These are phyloP conservation scores for Cyamopsis tetragonoloba DNA, from an alignment of 306 rosid genomes.

Conservation along the genomic window DNA sequence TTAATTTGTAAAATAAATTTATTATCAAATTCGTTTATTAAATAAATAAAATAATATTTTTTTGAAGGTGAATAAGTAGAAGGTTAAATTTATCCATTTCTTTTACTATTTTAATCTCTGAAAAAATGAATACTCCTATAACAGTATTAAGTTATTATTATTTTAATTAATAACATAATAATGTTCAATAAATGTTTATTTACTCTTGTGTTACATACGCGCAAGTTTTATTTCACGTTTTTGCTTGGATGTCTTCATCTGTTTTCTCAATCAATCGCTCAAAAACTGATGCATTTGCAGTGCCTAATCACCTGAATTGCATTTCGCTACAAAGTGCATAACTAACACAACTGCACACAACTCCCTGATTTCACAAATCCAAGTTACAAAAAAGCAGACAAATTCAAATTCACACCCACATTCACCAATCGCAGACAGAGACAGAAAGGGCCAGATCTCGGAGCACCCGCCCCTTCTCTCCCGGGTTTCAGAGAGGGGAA, in stretches of 20 bases:
- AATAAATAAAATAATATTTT: no score
- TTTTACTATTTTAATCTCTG: no score
- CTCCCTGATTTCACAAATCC: neutral
- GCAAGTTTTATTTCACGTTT: neutral
- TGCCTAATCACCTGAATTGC: neutral
- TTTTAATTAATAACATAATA: no score
- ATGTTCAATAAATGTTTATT: no score
- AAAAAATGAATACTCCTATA: no score
- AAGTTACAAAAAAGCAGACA: slow-evolving; percentile 14
- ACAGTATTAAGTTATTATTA: no score
- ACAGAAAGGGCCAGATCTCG: slow-evolving; percentile 29
- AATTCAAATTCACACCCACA: slow-evolving; percentile 17
- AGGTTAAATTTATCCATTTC: no score
- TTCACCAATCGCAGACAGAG: slow-evolving; percentile 8
- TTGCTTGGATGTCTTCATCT: neutral
- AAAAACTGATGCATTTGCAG: slow-evolving; percentile 3
- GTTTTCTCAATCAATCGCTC: neutral
- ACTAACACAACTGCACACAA: no score
- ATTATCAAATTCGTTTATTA: no score
- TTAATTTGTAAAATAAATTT: no score
- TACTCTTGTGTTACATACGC: neutral
- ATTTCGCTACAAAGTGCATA: neutral
- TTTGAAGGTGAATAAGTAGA: no score
- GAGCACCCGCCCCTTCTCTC: slow-evolving; percentile 39
- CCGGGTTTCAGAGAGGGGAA: slow-evolving; percentile 31